Conservation (phyloP, 179 eudicot genomes). For the Gypsophila paniculata region DNA sequence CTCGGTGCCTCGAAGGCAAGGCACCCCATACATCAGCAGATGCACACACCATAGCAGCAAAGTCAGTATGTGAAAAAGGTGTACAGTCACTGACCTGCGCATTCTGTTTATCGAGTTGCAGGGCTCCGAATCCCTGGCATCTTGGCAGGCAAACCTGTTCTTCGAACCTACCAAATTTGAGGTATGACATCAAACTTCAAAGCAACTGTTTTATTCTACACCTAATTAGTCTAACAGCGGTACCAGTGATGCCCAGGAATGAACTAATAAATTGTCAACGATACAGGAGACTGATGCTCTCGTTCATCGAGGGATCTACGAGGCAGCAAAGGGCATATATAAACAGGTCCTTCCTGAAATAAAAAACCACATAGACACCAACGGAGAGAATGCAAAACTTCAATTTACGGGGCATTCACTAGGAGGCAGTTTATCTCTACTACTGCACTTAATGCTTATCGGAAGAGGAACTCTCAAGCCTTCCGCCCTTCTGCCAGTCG, state of each 20-base stretch:
- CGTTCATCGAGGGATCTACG: constrained; percentile 94
- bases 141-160: constrained; percentile 87
- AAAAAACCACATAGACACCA: constrained; percentile 40
- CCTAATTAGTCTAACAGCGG: no score
- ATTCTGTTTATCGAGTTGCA: constrained; percentile 23
- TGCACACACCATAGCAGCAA: background rate
- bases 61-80: background rate
- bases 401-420: constrained; percentile 91
- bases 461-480: constrained; percentile 45
- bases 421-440: constrained; percentile 77
- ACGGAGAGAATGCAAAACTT: constrained; percentile 57
- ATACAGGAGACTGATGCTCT: constrained; percentile 64
- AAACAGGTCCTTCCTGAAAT: constrained; percentile 79
- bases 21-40: background rate
- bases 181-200: constrained; percentile 34
- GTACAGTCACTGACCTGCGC: constrained; percentile 2
- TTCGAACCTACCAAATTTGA: constrained; percentile 80
- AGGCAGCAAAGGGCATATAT: constrained; percentile 88
- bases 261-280: background rate
- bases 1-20: no score
- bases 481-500: constrained; percentile 56
- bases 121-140: constrained; percentile 78
- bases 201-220: no score
- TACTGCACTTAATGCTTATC: constrained; percentile 71
- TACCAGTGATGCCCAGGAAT: no score